Evolutionary conservation across 257 asterid genomes (phyloP), one percentile per base, ranked within the genome.

Genomic region (Scutellaria barbata): DNA sequence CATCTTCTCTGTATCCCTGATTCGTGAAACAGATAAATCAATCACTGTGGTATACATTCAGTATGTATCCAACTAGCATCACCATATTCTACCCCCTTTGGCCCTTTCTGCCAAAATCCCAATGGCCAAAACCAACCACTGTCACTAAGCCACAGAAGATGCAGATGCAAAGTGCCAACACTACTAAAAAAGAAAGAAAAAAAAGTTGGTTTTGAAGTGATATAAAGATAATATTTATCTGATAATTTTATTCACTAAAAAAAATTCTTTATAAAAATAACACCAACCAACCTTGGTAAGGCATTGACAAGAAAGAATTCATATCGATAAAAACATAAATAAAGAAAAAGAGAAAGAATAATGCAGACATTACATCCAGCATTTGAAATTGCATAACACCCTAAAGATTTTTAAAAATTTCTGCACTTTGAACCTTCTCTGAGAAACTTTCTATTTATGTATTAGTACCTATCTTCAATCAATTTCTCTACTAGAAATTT

Each of bases 1-100:
- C 98, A 14, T 92, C 99, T 65, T 94, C 99, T 85, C 99, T 84
- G 82, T 92, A 95, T n/a, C 92, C 99, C 99, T 92, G 84, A 61
- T 67, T 71, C 43, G 73, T 46, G 33, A 50, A 75, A n/a, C 53
- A 54, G 59, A 72, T 10, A 13, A 55, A 66, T 41, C 73, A 65
- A 58, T 14, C 3, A 42, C 39, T 35, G 43, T 39, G 58, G 64
- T 72, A 11, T 41, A 51, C 13, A 45, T 20, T 39, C 2, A 16
- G 51, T 37, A 40, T 37, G 13, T 33, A 63, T 10, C 10, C 18
- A 48, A 16, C 22, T 57, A 52, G 48, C 58, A 39, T 55, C 73
- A 61, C 7, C 43, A 39, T 39, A 50, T 18, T 16, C 65, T 14
- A 56, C 47, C 17, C 8, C 48, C 57, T 37, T 50, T 62, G 40